Evolutionary conservation across 2,329 filamentous ascomycete species (phyloP), one percentile per base, ranked within the genome.

Genomic region (Alternaria gaisen): DNA sequence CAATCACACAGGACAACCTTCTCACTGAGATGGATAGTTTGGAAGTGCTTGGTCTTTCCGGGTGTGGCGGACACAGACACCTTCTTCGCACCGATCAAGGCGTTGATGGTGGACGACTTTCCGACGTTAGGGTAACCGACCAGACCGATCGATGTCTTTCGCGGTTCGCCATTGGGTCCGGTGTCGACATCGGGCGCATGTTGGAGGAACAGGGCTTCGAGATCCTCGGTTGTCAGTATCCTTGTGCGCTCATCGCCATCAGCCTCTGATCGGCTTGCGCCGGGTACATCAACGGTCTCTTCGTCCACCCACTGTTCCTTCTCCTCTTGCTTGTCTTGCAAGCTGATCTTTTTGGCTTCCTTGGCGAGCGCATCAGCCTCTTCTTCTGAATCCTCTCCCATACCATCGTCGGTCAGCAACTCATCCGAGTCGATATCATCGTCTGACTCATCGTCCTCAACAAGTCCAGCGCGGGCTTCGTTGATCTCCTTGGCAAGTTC

Each of bases 71-170:
- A 99, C 40, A 99, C 96, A 0, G 94, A 98, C 6, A 99, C 95
- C 82, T 98, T 99, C 83, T 98, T 99, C 56, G 95, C 90, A 52
- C 96, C 96, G 60, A 98, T 94, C n/a, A 99, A 87, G 42, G 95
- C 94, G 82, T 99, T 99, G 85, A 99, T 99, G 16, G 95, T 99
- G 50, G 94, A 97, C 1, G 96, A 99, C 82, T 99, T 99, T 81
- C 95, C 95, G 65, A 99, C 95, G 82, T 99, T 99, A 74, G 95
- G 95, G 80, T 99, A 99, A 60, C 95, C 95, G 38, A 99, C 95
- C 20, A 99, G 85, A 71, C 95, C 95, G 69, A 99, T 95, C 66
- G 93, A 89, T 5, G 94, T 90, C 79, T 96, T 97, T 55, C 84
- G 81, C 60, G 82, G 83, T 40, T 81, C 77, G 28, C 74, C 72